Evolutionary conservation across 2,329 filamentous ascomycete species (phyloP).

Genomic region (Fusarium buharicum): DNA sequence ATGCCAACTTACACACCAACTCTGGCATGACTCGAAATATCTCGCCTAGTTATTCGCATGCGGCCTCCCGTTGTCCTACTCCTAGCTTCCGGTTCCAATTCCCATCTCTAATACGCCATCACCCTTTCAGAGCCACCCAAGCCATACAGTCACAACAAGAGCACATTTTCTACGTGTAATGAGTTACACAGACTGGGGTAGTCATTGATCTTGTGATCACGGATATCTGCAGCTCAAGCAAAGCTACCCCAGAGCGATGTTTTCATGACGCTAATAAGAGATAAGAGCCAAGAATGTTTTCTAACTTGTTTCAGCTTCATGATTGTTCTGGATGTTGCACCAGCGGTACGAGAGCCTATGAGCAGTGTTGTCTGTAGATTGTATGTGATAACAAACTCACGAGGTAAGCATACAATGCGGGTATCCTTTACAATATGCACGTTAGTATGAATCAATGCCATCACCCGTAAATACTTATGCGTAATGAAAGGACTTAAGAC

Average conservation of each 20-base stretch:
- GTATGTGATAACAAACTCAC: conserved; percentile 18
- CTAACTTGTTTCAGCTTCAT: conserved; percentile 2
- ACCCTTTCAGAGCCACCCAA: neutral
- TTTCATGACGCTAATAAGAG: neutral
- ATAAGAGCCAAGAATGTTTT: neutral
- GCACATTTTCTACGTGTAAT: neutral
- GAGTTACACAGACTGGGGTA: conserved; percentile 8
- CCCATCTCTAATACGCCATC: neutral
- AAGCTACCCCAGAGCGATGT: neutral
- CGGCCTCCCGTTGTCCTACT: conserved; percentile 7
- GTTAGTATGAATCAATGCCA: neutral
- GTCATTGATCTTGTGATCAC: conserved; percentile 13
- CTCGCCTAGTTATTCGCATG: conserved; percentile 5
- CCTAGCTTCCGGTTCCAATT: neutral
- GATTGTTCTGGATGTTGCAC: conserved; percentile 1
- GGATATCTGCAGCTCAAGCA: conserved; percentile 18
- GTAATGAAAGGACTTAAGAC: neutral
- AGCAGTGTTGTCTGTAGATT: neutral
- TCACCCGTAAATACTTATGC: neutral
- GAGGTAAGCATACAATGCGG: conserved; percentile 6
- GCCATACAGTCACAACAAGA: neutral
- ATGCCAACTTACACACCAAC: neutral
- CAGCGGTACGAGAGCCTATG: conserved; percentile 4
- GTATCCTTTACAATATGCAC: conserved; percentile 1
- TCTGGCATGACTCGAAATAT: neutral